These are phyloP conservation scores for Triticum aestivum DNA, from an alignment of 176 grass and related monocot species.

Conservation along the genomic window DNA sequence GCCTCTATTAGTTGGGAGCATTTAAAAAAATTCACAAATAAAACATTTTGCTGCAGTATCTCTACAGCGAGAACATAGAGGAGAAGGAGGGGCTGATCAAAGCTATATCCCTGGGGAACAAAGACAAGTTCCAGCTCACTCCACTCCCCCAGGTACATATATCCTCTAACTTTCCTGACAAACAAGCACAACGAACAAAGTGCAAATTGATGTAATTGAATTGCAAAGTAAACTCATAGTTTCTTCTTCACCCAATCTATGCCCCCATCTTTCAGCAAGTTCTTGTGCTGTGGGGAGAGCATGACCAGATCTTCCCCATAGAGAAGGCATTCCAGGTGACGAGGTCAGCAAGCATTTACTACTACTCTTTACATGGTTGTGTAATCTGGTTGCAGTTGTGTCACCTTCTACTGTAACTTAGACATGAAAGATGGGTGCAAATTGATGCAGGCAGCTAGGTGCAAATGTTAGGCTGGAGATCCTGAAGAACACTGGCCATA, in stretches of 20 bases:
- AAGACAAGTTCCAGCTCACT: slow-evolving; percentile 76
- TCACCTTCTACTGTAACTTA: slow-evolving; percentile 8
- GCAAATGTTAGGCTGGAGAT: slow-evolving; percentile 62
- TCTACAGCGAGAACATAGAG: slow-evolving; percentile 60
- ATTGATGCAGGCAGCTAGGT: slow-evolving; percentile 57
- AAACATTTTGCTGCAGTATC: slow-evolving; percentile 44
- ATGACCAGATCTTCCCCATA: slow-evolving; percentile 79
- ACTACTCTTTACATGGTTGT: not conserved
- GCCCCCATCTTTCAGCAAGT: slow-evolving; percentile 47
- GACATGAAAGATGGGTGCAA: slow-evolving; percentile 1
- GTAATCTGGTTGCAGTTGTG: not conserved
- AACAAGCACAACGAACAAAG: not conserved
- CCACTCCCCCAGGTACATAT: slow-evolving; percentile 61
- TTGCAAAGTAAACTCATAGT: not conserved
- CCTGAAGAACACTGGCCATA: slow-evolving; percentile 63
- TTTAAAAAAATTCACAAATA: too few relatives aligned
- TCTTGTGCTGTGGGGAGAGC: slow-evolving; percentile 84
- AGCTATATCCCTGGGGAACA: slow-evolving; percentile 54
- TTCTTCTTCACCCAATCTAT: not conserved
- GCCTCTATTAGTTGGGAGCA: not conserved
- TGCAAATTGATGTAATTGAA: not conserved
- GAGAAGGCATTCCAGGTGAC: slow-evolving; percentile 56
- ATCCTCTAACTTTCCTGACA: not conserved
- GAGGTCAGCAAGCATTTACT: slow-evolving; percentile 40
- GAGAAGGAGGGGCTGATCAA: slow-evolving; percentile 74